These are phyloP conservation scores for Eucalyptus polybractea DNA, from an alignment of 345 rosid genomes.

Conservation along the genomic window DNA sequence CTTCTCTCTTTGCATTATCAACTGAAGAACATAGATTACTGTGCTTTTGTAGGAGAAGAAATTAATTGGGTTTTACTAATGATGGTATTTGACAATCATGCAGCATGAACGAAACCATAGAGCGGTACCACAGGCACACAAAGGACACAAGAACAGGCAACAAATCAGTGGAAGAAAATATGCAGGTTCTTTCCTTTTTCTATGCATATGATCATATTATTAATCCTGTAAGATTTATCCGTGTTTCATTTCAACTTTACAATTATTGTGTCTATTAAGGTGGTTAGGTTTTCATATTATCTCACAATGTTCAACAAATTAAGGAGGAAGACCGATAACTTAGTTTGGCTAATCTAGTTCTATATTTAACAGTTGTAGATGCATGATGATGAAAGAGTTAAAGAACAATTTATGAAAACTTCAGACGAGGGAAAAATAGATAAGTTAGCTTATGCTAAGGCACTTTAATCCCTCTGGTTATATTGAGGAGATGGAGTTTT, in stretches of 20 bases:
- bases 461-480: background rate
- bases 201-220: background rate
- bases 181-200: conserved; percentile 6
- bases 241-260: background rate
- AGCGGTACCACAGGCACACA: conserved; percentile 8
- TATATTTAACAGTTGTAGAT: background rate
- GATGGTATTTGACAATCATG: background rate
- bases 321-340: background rate
- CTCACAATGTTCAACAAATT: background rate
- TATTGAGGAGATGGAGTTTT: background rate
- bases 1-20: background rate
- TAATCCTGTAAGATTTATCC: background rate
- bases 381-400: background rate
- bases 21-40: background rate
- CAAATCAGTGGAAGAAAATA: conserved; percentile 1
- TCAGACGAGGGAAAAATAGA: background rate
- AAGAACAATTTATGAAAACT: background rate
- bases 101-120: conserved; percentile 21
- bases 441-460: background rate
- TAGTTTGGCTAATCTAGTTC: background rate
- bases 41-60: background rate
- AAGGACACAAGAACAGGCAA: conserved; percentile 3
- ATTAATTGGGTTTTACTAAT: background rate
- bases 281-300: background rate
- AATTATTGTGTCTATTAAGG: background rate